These are phyloP conservation scores for Geranomyces michiganensis DNA, from an alignment of 192 early-diverging fungal genomes.

Conservation along the genomic window DNA sequence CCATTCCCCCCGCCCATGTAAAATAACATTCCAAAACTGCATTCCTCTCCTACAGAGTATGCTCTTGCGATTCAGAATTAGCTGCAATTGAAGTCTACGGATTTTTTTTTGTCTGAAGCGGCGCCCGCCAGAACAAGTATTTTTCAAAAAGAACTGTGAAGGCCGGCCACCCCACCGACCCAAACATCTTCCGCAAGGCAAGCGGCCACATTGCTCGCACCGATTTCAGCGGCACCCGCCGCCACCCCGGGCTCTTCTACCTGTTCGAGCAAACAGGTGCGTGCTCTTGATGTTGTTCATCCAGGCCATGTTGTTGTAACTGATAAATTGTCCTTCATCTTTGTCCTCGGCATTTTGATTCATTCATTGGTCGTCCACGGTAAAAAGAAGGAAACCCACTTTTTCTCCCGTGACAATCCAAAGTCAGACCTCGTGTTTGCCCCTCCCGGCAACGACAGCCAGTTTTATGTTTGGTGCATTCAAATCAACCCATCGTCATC, in stretches of 20 bases:
- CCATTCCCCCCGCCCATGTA: no score
- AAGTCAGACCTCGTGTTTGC: no score
- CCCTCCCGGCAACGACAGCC: background rate
- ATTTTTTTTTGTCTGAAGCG: no score
- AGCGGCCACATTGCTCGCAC: conserved; percentile 1
- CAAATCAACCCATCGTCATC: conserved; percentile 24
- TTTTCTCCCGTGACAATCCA: no score
- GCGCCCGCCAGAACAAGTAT: no score
- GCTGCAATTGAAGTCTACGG: no score
- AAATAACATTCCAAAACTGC: no score
- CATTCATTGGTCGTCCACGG: background rate
- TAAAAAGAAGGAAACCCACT: background rate
- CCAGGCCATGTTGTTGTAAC: background rate
- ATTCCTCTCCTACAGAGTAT: no score
- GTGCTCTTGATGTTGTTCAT: conserved; percentile 3
- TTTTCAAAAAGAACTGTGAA: background rate
- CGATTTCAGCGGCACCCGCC: background rate
- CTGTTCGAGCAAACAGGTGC: background rate
- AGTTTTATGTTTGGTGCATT: conserved; percentile 40
- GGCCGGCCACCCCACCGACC: background rate
- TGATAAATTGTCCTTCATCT: conserved; percentile 7
- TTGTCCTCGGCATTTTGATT: background rate
- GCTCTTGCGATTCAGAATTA: no score
- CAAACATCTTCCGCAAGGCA: background rate
- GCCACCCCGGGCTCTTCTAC: conserved; percentile 2